Percentiles rank a stretch among this genome's conserved stretches.
phyloP scores from a whole-genome alignment of 768 basidiomycete species.

The Trametes coccinea region DNA sequence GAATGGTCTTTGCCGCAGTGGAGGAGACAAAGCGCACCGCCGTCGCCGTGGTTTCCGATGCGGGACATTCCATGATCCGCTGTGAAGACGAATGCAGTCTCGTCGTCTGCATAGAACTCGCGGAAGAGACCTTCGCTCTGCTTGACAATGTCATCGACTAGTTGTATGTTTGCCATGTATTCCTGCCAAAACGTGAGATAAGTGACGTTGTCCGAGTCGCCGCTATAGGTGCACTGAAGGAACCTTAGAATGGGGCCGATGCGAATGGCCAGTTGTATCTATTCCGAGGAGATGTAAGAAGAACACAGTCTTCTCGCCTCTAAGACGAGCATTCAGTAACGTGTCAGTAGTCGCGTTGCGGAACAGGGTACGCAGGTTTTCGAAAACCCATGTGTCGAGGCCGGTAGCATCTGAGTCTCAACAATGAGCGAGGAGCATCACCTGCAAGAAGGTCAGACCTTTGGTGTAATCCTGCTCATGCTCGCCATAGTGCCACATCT shows the following conservation, averaged over 20 bases:
- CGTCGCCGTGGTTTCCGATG: constrained; percentile 89
- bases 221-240: not conserved
- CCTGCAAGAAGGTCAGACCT: constrained; percentile 40
- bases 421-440: not conserved
- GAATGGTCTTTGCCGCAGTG: not conserved
- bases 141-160: constrained; percentile 73
- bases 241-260: constrained; percentile 78
- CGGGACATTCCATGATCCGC: constrained; percentile 91
- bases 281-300: constrained; percentile 84
- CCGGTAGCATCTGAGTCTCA: constrained; percentile 61
- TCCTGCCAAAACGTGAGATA: constrained; percentile 45
- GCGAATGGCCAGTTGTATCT: constrained; percentile 86
- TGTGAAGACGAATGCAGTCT: constrained; percentile 78
- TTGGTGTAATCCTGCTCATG: constrained; percentile 86
- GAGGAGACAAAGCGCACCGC: constrained; percentile 41
- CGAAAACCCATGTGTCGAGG: constrained; percentile 78
- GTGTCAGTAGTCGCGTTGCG: constrained; percentile 60
- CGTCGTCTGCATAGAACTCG: constrained; percentile 65
- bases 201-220: not conserved
- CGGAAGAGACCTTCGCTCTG: constrained; percentile 61
- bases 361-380: constrained; percentile 62
- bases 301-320: constrained; percentile 64
- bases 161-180: constrained; percentile 82
- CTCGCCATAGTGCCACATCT: constrained; percentile 74
- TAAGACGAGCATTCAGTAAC: constrained; percentile 51